Conservation (phyloP, 768 basidiomycete genomes). For the Trametes sanguinea region DNA sequence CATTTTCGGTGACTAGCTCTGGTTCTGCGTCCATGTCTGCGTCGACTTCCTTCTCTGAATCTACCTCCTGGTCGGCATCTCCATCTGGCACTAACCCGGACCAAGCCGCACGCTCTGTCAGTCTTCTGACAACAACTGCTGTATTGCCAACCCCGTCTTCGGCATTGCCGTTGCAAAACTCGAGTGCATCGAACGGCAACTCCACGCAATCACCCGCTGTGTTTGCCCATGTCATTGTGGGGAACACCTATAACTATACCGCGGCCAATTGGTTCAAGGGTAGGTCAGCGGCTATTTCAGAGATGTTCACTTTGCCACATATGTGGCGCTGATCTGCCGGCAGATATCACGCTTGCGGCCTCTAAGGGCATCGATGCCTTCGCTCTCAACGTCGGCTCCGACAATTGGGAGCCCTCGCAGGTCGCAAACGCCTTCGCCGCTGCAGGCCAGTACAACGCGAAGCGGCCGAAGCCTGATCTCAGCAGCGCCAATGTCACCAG, state of each 20-base stretch:
- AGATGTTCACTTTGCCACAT: neutral
- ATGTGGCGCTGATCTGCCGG: no score
- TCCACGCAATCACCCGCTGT: conserved; percentile 25
- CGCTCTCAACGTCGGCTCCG: conserved; percentile 68
- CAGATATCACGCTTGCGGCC: conserved; percentile 56
- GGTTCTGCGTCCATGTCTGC: neutral
- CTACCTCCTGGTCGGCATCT: neutral
- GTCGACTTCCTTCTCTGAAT: neutral
- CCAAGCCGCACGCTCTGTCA: neutral
- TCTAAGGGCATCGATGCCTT: conserved; percentile 66
- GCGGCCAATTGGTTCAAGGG: conserved; percentile 42
- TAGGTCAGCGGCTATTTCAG: neutral
- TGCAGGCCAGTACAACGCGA: conserved; percentile 17
- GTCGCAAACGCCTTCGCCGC: conserved; percentile 63
- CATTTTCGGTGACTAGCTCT: neutral
- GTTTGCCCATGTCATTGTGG: conserved; percentile 43
- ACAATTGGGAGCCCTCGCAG: conserved; percentile 62
- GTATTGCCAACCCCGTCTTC: neutral
- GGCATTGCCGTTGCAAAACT: neutral
- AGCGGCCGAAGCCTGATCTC: neutral
- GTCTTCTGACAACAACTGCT: neutral
- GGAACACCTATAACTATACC: conserved; percentile 67
- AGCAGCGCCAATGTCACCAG: neutral
- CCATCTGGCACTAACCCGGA: neutral
- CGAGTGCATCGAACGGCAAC: neutral